These are phyloP conservation scores for Pseudomicrostroma phylloplanum DNA, from an alignment of 1,284 basidiomycete genomes.

Conservation along the genomic window DNA sequence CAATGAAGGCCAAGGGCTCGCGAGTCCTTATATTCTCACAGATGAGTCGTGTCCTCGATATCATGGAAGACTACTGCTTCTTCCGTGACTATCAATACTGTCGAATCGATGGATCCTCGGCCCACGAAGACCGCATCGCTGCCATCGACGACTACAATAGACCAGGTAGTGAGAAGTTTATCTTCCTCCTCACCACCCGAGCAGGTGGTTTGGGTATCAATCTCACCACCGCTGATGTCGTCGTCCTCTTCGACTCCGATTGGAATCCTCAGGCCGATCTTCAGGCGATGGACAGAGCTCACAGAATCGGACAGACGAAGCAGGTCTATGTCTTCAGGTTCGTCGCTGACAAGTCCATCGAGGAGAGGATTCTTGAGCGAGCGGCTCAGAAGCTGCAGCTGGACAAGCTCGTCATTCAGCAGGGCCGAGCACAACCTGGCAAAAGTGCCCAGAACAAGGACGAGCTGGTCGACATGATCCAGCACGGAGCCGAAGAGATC, in stretches of 20 bases:
- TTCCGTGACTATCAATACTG: constrained; percentile 84
- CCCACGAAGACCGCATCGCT: constrained; percentile 89
- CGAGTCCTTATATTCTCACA: constrained; percentile 96
- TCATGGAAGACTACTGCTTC: constrained; percentile 93
- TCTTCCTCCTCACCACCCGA: constrained; percentile 92
- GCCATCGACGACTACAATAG: constrained; percentile 98
- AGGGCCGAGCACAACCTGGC: constrained; percentile 66
- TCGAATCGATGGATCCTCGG: constrained; percentile 89
- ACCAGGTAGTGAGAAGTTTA: constrained; percentile 87
- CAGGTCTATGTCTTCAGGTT: constrained; percentile 98
- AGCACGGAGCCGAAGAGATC: constrained; percentile 94
- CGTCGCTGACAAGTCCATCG: constrained; percentile 90
- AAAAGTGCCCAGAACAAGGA: constrained; percentile 83
- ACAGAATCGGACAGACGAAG: constrained; percentile 97
- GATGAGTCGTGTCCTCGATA: constrained; percentile 93
- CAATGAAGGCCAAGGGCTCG: constrained; percentile 85
- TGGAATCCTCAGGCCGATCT: constrained; percentile 99
- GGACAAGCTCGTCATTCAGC: constrained; percentile 96
- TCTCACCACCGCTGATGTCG: constrained; percentile 86
- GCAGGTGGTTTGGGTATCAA: constrained; percentile 99
- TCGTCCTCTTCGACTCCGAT: constrained; percentile 95
- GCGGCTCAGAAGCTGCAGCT: constrained; percentile 92
- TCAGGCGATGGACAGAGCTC: constrained; percentile 98
- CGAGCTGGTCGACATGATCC: constrained; percentile 95
- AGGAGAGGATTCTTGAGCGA: constrained; percentile 92